phyloP scores from a whole-genome alignment of 805 yeast species.

The Ogataea philodendri region DNA sequence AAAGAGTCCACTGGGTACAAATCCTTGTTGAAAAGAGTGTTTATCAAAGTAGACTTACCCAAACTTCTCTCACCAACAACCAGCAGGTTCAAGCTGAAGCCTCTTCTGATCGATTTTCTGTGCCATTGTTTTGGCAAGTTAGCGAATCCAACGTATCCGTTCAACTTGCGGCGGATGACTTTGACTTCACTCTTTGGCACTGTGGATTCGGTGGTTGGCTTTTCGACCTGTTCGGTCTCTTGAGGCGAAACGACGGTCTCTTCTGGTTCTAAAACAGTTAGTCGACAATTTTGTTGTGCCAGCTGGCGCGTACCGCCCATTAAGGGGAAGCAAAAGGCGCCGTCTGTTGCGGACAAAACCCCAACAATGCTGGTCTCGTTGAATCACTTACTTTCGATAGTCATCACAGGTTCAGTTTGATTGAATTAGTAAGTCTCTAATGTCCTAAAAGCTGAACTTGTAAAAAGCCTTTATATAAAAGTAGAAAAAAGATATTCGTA shows the following conservation, averaged over 20 bases:
- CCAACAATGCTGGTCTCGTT: neutral
- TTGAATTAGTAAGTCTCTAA: neutral
- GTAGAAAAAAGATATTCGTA: conserved; percentile 8
- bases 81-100: conserved; percentile 84
- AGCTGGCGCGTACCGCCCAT: conserved; percentile 16
- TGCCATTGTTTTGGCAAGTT: conserved; percentile 99
- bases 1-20: conserved; percentile 41
- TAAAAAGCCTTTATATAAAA: conserved; percentile 10
- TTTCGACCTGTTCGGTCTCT: conserved; percentile 10
- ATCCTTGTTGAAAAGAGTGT: conserved; percentile 78
- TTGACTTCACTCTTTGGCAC: conserved; percentile 41
- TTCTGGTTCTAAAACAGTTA: conserved; percentile 13
- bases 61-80: conserved; percentile 90
- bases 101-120: conserved; percentile 84
- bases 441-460: conserved; percentile 1
- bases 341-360: too few species aligned
- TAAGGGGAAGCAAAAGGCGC: too few species aligned
- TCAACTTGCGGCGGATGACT: conserved; percentile 76
- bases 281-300: conserved; percentile 3
- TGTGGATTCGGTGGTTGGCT: conserved; percentile 8
- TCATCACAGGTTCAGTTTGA: conserved; percentile 14
- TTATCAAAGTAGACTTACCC: conserved; percentile 89
- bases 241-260: conserved; percentile 6
- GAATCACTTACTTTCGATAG: conserved; percentile 25
- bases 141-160: conserved; percentile 95